These are phyloP conservation scores for Artemisia argyi DNA, from an alignment of 129 eudicot species.

Conservation along the genomic window DNA sequence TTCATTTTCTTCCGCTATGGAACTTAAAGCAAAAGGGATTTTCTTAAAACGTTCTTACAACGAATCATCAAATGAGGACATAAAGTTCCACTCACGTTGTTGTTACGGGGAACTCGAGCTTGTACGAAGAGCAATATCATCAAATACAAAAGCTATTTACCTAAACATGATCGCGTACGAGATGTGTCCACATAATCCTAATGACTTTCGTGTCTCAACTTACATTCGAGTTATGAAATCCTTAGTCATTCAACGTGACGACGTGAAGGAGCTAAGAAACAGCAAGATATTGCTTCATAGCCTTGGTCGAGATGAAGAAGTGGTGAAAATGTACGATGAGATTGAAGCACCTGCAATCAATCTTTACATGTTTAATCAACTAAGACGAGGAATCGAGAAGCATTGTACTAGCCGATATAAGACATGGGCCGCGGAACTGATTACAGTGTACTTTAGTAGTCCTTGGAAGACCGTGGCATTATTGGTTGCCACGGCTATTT, in stretches of 20 bases:
- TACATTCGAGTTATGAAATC: slow-evolving; percentile 46
- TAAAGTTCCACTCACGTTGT: slow-evolving; percentile 31
- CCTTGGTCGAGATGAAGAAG: slow-evolving; percentile 41
- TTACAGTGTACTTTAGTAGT: slow-evolving; percentile 35
- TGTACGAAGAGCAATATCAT: slow-evolving; percentile 19
- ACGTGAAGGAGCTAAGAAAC: slow-evolving; percentile 38
- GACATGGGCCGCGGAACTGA: slow-evolving; percentile 46
- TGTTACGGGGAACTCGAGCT: slow-evolving; percentile 36
- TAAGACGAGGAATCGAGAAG: slow-evolving; percentile 20
- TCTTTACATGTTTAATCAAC: slow-evolving; percentile 13
- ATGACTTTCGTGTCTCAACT: slow-evolving; percentile 31
- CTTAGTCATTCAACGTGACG: slow-evolving; percentile 28
- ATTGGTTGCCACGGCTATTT: slow-evolving; percentile 35
- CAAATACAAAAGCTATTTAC: slow-evolving; percentile 23
- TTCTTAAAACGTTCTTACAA: slow-evolving; percentile 1
- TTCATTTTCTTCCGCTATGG: slow-evolving; percentile 32
- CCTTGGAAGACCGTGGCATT: slow-evolving; percentile 55
- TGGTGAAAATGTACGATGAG: slow-evolving; percentile 38
- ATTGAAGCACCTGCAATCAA: slow-evolving; percentile 29
- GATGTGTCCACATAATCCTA: slow-evolving; percentile 40
- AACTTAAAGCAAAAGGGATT: slow-evolving; percentile 39
- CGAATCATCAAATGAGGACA: slow-evolving; percentile 25
- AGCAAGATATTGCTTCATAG: slow-evolving; percentile 25
- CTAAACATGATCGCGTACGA: slow-evolving; percentile 50
- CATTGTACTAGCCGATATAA: slow-evolving; percentile 30